A percentile compares a stretch with the other conserved stretches of the same genome.
Conservation (phyloP, 2,329 filamentous ascomycete genomes). For the Pseudocercospora macadamiae region DNA sequence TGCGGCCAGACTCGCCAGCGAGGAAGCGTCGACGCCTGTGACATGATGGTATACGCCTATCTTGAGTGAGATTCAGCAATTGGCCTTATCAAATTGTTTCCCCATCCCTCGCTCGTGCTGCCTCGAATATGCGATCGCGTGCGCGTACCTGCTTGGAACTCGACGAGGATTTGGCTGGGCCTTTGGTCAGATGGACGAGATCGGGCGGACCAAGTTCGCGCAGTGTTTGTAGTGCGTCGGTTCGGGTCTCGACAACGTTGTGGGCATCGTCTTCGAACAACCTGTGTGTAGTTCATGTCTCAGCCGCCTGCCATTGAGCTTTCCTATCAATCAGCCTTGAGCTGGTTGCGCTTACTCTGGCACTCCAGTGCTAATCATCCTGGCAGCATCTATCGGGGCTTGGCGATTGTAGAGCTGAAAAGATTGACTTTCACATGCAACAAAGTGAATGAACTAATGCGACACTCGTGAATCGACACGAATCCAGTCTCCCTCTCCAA, state of each 20-base stretch:
- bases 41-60: slow-evolving; percentile 97
- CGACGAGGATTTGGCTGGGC: slow-evolving; percentile 57
- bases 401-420: background rate
- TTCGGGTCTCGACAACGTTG: slow-evolving; percentile 88
- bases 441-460: background rate
- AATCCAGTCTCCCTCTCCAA: background rate
- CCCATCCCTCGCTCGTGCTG: background rate
- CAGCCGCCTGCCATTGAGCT: background rate
- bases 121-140: background rate
- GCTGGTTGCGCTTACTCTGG: slow-evolving; percentile 35
- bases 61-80: slow-evolving; percentile 49
- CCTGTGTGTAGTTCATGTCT: slow-evolving; percentile 55
- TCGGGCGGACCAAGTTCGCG: slow-evolving; percentile 95
- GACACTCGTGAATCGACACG: background rate
- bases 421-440: background rate
- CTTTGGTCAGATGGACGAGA: slow-evolving; percentile 90
- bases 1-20: slow-evolving; percentile 91
- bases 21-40: slow-evolving; percentile 94
- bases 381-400: background rate
- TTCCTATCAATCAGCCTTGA: background rate
- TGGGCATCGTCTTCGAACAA: slow-evolving; percentile 92
- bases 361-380: slow-evolving; percentile 36
- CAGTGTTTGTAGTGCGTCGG: slow-evolving; percentile 80
- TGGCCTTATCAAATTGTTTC: background rate
- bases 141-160: slow-evolving; percentile 57